A percentile compares a stretch with the other conserved stretches of the same genome.
These are phyloP conservation scores for Pseudogymnoascus pannorum DNA, from an alignment of 2,329 filamentous ascomycete genomes.

Conservation along the genomic window DNA sequence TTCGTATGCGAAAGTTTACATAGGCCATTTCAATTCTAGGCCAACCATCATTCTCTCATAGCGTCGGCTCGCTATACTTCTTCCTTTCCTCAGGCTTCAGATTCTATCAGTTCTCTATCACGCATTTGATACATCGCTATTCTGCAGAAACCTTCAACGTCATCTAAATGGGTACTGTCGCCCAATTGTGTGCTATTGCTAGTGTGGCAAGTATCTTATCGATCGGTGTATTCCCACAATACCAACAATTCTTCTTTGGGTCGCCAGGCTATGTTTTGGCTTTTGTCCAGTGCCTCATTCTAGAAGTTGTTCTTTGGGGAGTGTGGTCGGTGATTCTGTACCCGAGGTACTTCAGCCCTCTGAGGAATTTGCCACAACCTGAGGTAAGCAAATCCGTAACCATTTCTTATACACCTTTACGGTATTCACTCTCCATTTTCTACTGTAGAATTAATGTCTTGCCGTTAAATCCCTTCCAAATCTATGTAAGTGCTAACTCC, in stretches of 20 bases:
- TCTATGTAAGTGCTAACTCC: neutral
- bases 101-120: neutral
- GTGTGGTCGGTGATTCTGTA: conserved; percentile 44
- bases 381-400: conserved; percentile 31
- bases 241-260: neutral
- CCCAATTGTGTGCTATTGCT: neutral
- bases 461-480: neutral
- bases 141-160: neutral
- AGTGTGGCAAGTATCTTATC: neutral
- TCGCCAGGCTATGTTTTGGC: neutral
- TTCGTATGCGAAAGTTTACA: neutral
- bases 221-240: neutral
- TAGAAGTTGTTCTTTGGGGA: conserved; percentile 27
- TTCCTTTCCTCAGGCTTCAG: neutral
- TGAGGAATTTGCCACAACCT: conserved; percentile 49
- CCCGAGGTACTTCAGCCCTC: conserved; percentile 46
- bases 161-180: neutral
- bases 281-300: neutral
- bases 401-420: neutral
- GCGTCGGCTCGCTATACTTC: neutral
- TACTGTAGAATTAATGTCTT: neutral
- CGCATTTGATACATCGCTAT: neutral
- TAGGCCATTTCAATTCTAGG: neutral
- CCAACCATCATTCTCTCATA: neutral
- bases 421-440: neutral